Evolutionary conservation across 352 stramenopile genomes (phyloP), one percentile per base, ranked within the genome.

Genomic region (Pythium dissotocum): DNA sequence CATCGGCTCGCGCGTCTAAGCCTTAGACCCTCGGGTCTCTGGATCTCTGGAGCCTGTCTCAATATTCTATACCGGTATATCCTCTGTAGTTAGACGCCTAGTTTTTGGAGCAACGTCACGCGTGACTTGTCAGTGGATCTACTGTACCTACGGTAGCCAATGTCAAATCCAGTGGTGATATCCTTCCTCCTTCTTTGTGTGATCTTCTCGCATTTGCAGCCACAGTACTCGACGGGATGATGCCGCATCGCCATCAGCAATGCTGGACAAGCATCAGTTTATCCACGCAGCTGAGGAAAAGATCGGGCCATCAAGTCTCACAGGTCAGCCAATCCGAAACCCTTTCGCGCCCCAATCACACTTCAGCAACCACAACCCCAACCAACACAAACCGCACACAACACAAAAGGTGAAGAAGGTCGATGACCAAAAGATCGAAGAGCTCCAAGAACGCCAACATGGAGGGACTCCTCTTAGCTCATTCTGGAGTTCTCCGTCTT

Each of bases 1-100:
- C 14, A 80, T 89, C 48, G 66, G 65, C 52, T 85, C 80, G 49
- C 57, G 44, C 21, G 67, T 73, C n/a, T 80, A 77, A 65, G 44
- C 16, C 4, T 49, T 16, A 13, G 16, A 49, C 8, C 40, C 13
- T 16, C 40, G 16, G 40, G 6, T 49, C 40, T 49, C 40, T 44
- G 6, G 38, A 44, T 44, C 38, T 12, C 10, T 18, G 38, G 38
- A 44, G 8, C 13, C 38, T 18, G 38, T 18, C 2, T 44, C 38
- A 0, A 44, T 44, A 24, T 24, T 24, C 21, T 24, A 24, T 24
- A 24, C 21, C 21, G 21, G 21, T 24, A 24, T 44, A 24, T 13
- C 13, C 18, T 16, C 16, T 24, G 40, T 8, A 49, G 40, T 24
- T 49, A 3, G 40, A 24, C 40, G 38, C 38, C 38, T 16, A 49